Evolutionary conservation across 2,329 filamentous ascomycete species (phyloP).

Genomic region (Pseudomassariella vexata): DNA sequence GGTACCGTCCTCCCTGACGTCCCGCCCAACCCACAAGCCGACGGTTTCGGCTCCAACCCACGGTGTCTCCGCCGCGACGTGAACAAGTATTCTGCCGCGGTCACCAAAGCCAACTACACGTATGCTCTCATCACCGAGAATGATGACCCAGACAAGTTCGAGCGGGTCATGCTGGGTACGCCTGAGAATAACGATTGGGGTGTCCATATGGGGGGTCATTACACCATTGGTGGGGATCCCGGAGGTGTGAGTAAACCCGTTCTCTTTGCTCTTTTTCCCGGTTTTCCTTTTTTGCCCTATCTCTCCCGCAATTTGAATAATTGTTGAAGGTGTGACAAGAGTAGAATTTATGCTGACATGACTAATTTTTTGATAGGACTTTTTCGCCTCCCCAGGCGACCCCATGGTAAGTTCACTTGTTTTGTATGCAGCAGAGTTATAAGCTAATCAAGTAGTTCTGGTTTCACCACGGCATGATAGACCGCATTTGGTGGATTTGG

Average conservation of each 20-base stretch:
- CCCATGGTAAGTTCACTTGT: too few species aligned
- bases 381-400: constrained; percentile 2
- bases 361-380: too few species aligned
- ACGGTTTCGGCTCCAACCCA: constrained; percentile 36
- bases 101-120: constrained; percentile 14
- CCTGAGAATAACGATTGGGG: constrained; percentile 21
- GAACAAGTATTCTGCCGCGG: constrained; percentile 16
- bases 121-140: constrained; percentile 28
- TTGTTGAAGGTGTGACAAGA: too few species aligned
- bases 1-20: too few species aligned
- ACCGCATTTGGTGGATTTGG: constrained; percentile 3
- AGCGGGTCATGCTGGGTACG: constrained; percentile 27
- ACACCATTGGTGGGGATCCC: constrained; percentile 29
- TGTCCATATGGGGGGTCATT: constrained; percentile 33
- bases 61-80: constrained; percentile 39
- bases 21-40: constrained; percentile 21
- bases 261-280: too few species aligned
- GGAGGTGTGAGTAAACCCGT: too few species aligned
- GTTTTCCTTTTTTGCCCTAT: too few species aligned
- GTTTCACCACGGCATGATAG: constrained; percentile 5
- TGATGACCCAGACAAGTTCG: constrained; percentile 25
- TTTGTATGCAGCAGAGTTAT: too few species aligned
- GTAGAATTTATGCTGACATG: too few species aligned
- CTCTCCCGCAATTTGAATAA: too few species aligned
- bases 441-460: too few species aligned